Evolutionary conservation across 495 filamentous ascomycete species (phyloP).

Genomic region (Lasiosphaeria hispida): DNA sequence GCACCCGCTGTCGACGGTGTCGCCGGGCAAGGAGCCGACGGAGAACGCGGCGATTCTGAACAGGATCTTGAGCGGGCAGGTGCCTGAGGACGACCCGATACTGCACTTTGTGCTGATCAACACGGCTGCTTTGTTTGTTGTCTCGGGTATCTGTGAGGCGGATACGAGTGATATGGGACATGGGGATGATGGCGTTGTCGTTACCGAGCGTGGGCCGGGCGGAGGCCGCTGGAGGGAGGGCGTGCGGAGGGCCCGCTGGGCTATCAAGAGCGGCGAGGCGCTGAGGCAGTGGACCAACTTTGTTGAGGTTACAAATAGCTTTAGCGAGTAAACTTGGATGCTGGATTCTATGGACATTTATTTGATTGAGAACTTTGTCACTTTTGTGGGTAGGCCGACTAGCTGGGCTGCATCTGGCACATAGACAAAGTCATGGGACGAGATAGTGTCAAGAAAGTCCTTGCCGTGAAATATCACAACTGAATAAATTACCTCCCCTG

Average conservation of each 20-base stretch:
- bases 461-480: too few relatives aligned
- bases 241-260: constrained; percentile 77
- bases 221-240: constrained; percentile 92
- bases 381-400: too few relatives aligned
- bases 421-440: too few relatives aligned
- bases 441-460: too few relatives aligned
- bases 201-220: constrained; percentile 76
- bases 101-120: constrained; percentile 93
- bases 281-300: constrained; percentile 70
- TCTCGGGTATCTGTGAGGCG: constrained; percentile 80
- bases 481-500: too few relatives aligned
- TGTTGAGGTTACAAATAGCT: constrained; percentile 54
- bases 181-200: constrained; percentile 64
- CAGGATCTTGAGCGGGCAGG: constrained; percentile 68
- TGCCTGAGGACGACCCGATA: constrained; percentile 75
- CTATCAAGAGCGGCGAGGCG: constrained; percentile 76
- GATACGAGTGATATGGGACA: constrained; percentile 70
- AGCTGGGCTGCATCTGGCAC: too few relatives aligned
- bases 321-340: constrained; percentile 17
- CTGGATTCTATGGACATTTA: background rate
- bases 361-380: background rate
- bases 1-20: constrained; percentile 73
- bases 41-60: constrained; percentile 86
- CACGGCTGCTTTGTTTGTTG: constrained; percentile 80
- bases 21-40: constrained; percentile 76